Conservation (phyloP, 2,329 filamentous ascomycete species). For the Salinomyces thailandicus region DNA sequence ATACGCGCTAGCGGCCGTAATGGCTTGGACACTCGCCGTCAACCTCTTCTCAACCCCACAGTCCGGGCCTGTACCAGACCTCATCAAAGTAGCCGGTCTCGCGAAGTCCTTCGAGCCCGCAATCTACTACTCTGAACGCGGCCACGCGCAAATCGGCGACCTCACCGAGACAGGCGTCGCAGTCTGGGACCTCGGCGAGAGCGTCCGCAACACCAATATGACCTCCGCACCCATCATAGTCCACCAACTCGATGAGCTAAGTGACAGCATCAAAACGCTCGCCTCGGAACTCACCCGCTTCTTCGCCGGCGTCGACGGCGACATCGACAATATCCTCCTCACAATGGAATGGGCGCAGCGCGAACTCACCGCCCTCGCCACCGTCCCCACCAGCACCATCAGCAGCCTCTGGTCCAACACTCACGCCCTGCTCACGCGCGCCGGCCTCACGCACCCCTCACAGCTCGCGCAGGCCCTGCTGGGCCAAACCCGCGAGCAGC, state of each 20-base stretch:
- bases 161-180: constrained; percentile 85
- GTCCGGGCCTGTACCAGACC: constrained; percentile 61
- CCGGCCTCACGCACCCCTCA: constrained; percentile 69
- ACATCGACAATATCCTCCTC: constrained; percentile 83
- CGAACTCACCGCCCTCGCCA: constrained; percentile 62
- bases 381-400: constrained; percentile 51
- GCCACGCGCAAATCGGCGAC: constrained; percentile 73
- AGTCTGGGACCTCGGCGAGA: constrained; percentile 90
- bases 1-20: constrained; percentile 49
- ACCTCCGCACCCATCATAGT: constrained; percentile 80
- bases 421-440: constrained; percentile 62
- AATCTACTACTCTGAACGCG: constrained; percentile 89
- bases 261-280: constrained; percentile 73
- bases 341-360: constrained; percentile 95
- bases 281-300: constrained; percentile 81
- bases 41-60: constrained; percentile 58
- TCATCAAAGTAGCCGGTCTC: constrained; percentile 82
- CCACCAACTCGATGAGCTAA: constrained; percentile 71
- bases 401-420: constrained; percentile 74
- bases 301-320: constrained; percentile 85
- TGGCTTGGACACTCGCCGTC: constrained; percentile 56
- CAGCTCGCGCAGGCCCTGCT: constrained; percentile 61
- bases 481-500: constrained; percentile 69
- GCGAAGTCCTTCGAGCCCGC: constrained; percentile 88
- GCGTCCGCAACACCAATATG: constrained; percentile 80